These are phyloP conservation scores for Magnolia sinica DNA, from an alignment of 164 flowering plant genomes.

Conservation along the genomic window DNA sequence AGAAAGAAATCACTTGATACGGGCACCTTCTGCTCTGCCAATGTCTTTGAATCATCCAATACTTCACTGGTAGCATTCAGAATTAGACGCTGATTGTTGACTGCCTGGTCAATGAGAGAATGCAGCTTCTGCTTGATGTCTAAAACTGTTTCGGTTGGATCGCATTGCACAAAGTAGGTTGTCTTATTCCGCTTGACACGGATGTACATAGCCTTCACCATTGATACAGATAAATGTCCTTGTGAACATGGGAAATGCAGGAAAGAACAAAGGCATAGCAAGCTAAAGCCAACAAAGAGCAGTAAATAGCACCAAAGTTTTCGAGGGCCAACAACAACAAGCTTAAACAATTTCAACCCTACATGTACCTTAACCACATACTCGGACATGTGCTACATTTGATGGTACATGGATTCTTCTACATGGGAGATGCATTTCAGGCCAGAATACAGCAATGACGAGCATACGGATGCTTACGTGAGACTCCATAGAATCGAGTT, in stretches of 20 bases:
- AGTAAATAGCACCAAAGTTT: background rate
- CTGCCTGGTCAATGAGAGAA: constrained; percentile 66
- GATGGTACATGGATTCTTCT: no score
- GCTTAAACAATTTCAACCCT: no score
- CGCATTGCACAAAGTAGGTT: constrained; percentile 91
- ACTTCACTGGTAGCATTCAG: constrained; percentile 50
- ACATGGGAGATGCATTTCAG: no score
- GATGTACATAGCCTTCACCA: constrained; percentile 82
- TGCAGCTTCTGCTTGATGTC: constrained; percentile 79
- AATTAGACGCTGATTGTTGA: constrained; percentile 64
- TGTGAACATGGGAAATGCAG: background rate
- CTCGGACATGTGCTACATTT: background rate
- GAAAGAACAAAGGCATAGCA: background rate
- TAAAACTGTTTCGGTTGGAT: constrained; percentile 71
- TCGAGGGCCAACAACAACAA: background rate
- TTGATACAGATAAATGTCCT: background rate
- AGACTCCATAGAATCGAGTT: no score
- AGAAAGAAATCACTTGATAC: background rate
- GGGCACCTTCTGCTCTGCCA: constrained; percentile 87
- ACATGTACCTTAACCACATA: background rate
- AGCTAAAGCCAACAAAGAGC: background rate
- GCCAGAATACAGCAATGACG: no score
- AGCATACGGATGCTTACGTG: no score
- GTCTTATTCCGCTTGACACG: constrained; percentile 88
- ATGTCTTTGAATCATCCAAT: constrained; percentile 76